phyloP scores from a whole-genome alignment of 805 yeast genomes.

The Metschnikowia lachancei region DNA sequence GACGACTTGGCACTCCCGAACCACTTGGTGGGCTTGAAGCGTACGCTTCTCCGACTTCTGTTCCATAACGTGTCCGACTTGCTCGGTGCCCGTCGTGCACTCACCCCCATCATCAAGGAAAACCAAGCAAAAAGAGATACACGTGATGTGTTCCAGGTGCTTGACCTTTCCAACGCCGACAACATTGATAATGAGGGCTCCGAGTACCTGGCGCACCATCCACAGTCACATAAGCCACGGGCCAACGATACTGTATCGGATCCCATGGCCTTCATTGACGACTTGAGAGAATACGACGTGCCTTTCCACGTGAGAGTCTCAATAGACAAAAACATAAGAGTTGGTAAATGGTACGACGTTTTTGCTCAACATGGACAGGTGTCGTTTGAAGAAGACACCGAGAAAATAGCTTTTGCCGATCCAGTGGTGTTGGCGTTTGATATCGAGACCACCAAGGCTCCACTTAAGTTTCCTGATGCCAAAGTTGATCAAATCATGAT shows the following conservation, averaged over 20 bases:
- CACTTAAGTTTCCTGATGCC: slow-evolving; percentile 92
- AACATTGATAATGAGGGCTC: slow-evolving; percentile 11
- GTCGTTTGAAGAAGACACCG: slow-evolving; percentile 56
- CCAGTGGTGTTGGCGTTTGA: slow-evolving; percentile 96
- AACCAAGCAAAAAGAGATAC: slow-evolving; percentile 62
- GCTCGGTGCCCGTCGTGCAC: slow-evolving; percentile 64
- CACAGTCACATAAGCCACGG: slow-evolving; percentile 4
- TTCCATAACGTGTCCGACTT: slow-evolving; percentile 77
- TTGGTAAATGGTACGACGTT: slow-evolving; percentile 94
- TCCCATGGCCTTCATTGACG: slow-evolving; percentile 67
- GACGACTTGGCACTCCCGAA: slow-evolving; percentile 83
- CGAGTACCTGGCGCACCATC: slow-evolving; percentile 6
- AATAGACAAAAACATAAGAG: slow-evolving; percentile 83
- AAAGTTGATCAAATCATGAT: slow-evolving; percentile 92
- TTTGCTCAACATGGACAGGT: slow-evolving; percentile 58
- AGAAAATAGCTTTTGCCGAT: slow-evolving; percentile 90
- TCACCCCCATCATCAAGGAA: slow-evolving; percentile 67
- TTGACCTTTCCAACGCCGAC: slow-evolving; percentile 39
- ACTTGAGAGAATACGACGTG: slow-evolving; percentile 90
- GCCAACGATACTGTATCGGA: slow-evolving; percentile 32
- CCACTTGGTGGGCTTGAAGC: slow-evolving; percentile 75
- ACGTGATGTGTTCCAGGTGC: slow-evolving; percentile 63
- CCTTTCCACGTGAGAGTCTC: slow-evolving; percentile 95
- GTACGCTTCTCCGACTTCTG: slow-evolving; percentile 60
- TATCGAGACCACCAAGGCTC: slow-evolving; percentile 96